phyloP scores from a whole-genome alignment of 2,329 filamentous ascomycete genomes.

The Colletotrichum gloeosporioides region DNA sequence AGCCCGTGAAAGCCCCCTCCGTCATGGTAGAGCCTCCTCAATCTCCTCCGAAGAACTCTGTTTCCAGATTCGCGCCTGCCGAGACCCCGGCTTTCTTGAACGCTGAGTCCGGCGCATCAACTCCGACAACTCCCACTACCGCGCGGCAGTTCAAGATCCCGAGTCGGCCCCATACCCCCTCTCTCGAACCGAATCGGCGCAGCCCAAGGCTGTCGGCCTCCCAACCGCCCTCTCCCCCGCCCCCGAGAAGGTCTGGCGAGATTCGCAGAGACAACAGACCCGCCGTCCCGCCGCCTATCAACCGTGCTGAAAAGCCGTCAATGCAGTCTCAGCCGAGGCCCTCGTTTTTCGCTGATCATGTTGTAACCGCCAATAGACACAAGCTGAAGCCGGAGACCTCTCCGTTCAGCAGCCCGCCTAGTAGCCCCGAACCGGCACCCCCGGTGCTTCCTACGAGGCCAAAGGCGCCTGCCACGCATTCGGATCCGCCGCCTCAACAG shows the following conservation, averaged over 20 bases:
- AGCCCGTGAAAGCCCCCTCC: slow-evolving; percentile 58
- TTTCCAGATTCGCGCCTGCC: slow-evolving; percentile 35
- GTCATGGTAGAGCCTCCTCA: slow-evolving; percentile 74
- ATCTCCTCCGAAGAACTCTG: slow-evolving; percentile 65
- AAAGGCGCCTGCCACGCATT: slow-evolving; percentile 23
- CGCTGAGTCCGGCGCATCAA: slow-evolving; percentile 48
- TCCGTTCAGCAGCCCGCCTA: slow-evolving; percentile 87
- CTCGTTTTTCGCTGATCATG: slow-evolving; percentile 27
- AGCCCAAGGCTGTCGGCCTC: slow-evolving; percentile 55
- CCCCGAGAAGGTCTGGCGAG: slow-evolving; percentile 67
- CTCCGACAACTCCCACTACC: slow-evolving; percentile 45
- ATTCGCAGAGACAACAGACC: slow-evolving; percentile 52
- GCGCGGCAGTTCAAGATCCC: slow-evolving; percentile 57
- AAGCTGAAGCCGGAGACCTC: slow-evolving; percentile 60
- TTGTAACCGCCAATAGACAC: slow-evolving; percentile 30
- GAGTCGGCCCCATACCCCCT: slow-evolving; percentile 61
- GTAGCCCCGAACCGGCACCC: slow-evolving; percentile 64
- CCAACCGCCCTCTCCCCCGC: slow-evolving; percentile 67
- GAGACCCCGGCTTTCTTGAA: slow-evolving; percentile 54
- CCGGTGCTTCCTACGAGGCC: slow-evolving; percentile 56
- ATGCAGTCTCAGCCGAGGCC: slow-evolving; percentile 33
- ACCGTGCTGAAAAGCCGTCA: slow-evolving; percentile 74
- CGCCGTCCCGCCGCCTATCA: slow-evolving; percentile 73
- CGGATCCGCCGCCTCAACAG: slow-evolving; percentile 24
- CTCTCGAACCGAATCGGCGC: slow-evolving; percentile 45